Conservation (phyloP, 441 rosid species). For the Caryocar brasiliense region DNA sequence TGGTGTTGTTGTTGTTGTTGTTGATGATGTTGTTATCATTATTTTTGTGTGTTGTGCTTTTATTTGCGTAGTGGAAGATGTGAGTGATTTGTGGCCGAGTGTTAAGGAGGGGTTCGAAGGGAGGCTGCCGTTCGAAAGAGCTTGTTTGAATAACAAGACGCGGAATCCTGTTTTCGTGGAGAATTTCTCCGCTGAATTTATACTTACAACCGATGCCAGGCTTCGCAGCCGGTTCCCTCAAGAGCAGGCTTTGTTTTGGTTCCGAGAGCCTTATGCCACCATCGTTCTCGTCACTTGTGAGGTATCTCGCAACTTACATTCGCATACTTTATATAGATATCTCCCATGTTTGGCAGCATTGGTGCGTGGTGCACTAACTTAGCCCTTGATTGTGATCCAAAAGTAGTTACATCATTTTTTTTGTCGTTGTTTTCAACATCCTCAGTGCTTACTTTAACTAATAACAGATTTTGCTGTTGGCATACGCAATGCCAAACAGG, state of each 20-base stretch:
- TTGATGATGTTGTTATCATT: background rate
- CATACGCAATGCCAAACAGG: too few relatives aligned
- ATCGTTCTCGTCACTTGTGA: slow-evolving; percentile 93
- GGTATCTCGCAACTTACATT: slow-evolving; percentile 37
- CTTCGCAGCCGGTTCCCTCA: slow-evolving; percentile 93
- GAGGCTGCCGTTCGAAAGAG: slow-evolving; percentile 61
- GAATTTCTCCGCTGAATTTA: slow-evolving; percentile 71
- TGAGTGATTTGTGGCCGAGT: slow-evolving; percentile 86
- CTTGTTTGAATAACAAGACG: slow-evolving; percentile 78
- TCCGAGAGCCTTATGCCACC: slow-evolving; percentile 89
- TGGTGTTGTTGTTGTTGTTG: background rate
- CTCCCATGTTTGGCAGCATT: too few relatives aligned
- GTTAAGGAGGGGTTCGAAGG: slow-evolving; percentile 63
- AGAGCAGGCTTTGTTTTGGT: slow-evolving; percentile 82
- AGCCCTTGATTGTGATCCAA: too few relatives aligned
- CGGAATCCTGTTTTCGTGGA: slow-evolving; percentile 74
- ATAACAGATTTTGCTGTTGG: too few relatives aligned
- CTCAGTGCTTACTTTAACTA: too few relatives aligned
- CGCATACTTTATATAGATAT: too few relatives aligned
- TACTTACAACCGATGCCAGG: slow-evolving; percentile 82
- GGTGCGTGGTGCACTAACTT: too few relatives aligned
- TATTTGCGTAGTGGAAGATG: slow-evolving; percentile 88
- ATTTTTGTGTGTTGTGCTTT: background rate
- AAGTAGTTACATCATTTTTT: too few relatives aligned
- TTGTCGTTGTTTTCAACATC: too few relatives aligned